Evolutionary conservation across 2,329 filamentous ascomycete species (phyloP).

Genomic region (Paecilomyces fulvus): DNA sequence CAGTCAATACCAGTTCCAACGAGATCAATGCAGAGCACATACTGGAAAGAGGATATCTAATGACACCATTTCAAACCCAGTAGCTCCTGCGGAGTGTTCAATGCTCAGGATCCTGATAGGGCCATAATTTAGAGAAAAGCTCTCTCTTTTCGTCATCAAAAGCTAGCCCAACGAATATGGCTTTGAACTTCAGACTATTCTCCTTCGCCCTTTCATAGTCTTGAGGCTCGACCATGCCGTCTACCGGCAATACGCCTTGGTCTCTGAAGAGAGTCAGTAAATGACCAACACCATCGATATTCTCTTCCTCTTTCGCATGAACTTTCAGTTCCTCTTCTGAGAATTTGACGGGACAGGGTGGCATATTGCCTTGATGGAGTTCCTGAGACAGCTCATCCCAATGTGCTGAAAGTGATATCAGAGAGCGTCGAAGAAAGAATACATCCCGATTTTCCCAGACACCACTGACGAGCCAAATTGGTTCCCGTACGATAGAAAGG

Average conservation of each 20-base stretch:
- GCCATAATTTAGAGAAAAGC: conserved; percentile 10
- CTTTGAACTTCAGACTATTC: conserved; percentile 2
- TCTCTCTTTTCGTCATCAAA: neutral
- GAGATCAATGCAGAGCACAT: too few species aligned
- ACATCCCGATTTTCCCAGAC: conserved; percentile 25
- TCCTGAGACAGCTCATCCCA: conserved; percentile 14
- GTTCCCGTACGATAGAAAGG: conserved; percentile 17
- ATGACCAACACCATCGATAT: conserved; percentile 20
- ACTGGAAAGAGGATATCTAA: too few species aligned
- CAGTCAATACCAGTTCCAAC: too few species aligned
- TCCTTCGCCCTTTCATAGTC: conserved; percentile 14
- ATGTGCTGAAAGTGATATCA: conserved; percentile 14
- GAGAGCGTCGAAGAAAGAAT: conserved; percentile 23
- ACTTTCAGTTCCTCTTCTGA: conserved; percentile 14
- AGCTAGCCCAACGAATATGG: conserved; percentile 1
- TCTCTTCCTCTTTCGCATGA: conserved; percentile 21
- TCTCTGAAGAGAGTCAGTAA: conserved; percentile 22
- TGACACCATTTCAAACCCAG: neutral
- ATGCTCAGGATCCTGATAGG: conserved; percentile 6
- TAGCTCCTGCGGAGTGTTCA: neutral
- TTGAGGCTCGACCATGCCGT: conserved; percentile 24
- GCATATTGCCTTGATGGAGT: neutral
- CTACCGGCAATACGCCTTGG: conserved; percentile 18
- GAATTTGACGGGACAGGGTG: conserved; percentile 5
- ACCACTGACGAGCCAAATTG: conserved; percentile 21